Evolutionary conservation across 1,139 yeast genomes (phyloP).

Genomic region (Lodderomyces theae): DNA sequence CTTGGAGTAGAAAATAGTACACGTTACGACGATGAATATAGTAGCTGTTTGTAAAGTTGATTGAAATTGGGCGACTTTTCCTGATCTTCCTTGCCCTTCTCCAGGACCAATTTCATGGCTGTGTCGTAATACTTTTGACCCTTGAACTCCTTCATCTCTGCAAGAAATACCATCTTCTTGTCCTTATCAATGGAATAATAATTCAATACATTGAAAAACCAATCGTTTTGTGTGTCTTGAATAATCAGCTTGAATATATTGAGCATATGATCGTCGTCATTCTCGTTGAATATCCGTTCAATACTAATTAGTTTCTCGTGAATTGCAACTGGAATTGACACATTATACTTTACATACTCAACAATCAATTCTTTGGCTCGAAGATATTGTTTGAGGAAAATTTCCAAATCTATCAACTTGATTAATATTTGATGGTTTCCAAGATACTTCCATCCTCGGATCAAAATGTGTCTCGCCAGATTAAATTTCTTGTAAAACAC

Average conservation of each 20-base stretch:
- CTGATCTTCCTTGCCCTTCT: background rate
- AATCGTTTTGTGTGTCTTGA: conserved; percentile 22
- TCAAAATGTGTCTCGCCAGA: conserved; percentile 36
- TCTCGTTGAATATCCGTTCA: conserved; percentile 28
- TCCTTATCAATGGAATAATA: conserved; percentile 17
- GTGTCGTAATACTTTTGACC: conserved; percentile 5
- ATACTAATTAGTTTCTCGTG: conserved; percentile 38
- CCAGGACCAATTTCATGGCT: background rate
- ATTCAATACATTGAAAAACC: conserved; percentile 21
- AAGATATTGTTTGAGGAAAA: conserved; percentile 28
- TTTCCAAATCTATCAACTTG: conserved; percentile 40
- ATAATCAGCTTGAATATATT: conserved; percentile 25
- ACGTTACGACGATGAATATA: background rate
- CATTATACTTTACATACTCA: conserved; percentile 25
- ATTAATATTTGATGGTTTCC: conserved; percentile 24
- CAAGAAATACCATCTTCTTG: conserved; percentile 13
- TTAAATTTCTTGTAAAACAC: conserved; percentile 27
- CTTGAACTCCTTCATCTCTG: conserved; percentile 11
- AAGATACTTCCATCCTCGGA: conserved; percentile 28
- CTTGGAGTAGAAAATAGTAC: conserved; percentile 10
- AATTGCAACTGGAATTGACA: conserved; percentile 32
- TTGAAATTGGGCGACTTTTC: background rate
- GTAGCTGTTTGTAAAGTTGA: background rate
- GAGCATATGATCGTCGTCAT: conserved; percentile 24
- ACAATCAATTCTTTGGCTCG: conserved; percentile 37